Conservation (phyloP, 106 monocot genomes). For the Phalaenopsis equestris region DNA sequence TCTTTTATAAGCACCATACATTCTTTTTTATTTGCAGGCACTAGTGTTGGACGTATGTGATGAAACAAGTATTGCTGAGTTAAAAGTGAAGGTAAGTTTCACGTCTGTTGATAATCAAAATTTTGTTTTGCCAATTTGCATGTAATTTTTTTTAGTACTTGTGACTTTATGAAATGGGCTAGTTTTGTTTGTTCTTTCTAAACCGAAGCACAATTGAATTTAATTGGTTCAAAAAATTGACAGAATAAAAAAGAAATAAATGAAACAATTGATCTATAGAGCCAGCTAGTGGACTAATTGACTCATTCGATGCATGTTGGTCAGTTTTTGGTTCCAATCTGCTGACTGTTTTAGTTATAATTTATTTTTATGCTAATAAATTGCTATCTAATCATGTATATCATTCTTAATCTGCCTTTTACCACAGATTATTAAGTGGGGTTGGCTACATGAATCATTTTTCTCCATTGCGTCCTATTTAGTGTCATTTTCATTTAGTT, state of each 20-base stretch:
- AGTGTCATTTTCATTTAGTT: too few relatives aligned
- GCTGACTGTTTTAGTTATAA: neutral
- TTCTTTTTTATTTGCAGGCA: conserved; percentile 25
- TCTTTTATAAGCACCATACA: neutral
- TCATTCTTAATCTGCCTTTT: neutral
- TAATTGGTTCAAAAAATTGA: too few relatives aligned
- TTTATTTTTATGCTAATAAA: neutral
- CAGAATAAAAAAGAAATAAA: neutral
- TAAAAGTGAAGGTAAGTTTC: conserved; percentile 66
- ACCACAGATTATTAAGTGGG: neutral
- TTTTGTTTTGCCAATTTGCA: neutral
- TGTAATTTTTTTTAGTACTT: neutral
- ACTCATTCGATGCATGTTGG: neutral
- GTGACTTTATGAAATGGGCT: neutral
- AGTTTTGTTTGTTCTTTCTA: too few relatives aligned
- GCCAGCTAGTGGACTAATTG: neutral
- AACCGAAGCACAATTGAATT: too few relatives aligned
- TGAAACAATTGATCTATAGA: neutral
- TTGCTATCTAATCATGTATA: neutral
- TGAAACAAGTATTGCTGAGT: conserved; percentile 70
- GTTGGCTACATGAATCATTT: too few relatives aligned
- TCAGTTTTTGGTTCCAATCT: neutral
- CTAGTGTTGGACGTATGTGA: conserved; percentile 69
- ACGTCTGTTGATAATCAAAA: neutral
- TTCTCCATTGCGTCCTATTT: too few relatives aligned